Percentiles rank a stretch among this genome's conserved stretches.
phyloP scores from a whole-genome alignment of 805 yeast genomes.

The Candida methanosorbosa region DNA sequence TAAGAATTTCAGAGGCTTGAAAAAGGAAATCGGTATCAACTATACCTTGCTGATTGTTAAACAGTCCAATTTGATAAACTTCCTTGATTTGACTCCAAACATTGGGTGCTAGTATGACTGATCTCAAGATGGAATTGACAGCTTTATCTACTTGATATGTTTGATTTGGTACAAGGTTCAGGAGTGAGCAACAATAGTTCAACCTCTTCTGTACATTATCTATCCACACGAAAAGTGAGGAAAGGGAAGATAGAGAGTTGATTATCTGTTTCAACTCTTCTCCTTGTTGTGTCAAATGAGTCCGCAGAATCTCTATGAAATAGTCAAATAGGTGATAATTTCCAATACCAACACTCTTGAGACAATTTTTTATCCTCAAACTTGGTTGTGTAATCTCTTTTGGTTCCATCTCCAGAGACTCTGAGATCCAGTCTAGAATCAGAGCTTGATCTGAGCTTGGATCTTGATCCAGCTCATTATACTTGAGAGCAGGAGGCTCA shows the following conservation, averaged over 20 bases:
- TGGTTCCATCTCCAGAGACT: slow-evolving; percentile 2
- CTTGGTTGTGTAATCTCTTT: slow-evolving; percentile 10
- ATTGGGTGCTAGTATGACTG: slow-evolving; percentile 1
- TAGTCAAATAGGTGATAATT: slow-evolving; percentile 10
- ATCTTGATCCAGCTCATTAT: slow-evolving; percentile 6
- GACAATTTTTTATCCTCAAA: slow-evolving; percentile 12
- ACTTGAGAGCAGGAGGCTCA: neutral
- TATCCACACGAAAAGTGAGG: slow-evolving; percentile 11
- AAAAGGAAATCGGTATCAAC: no score
- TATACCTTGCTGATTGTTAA: no score
- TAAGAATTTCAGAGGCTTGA: no score
- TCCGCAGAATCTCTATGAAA: slow-evolving; percentile 8
- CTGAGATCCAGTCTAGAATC: slow-evolving; percentile 19
- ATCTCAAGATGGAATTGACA: slow-evolving; percentile 15
- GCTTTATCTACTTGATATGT: slow-evolving; percentile 11
- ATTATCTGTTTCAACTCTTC: slow-evolving; percentile 1
- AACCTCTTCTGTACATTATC: slow-evolving; percentile 5
- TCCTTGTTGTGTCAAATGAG: slow-evolving; percentile 9
- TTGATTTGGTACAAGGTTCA: slow-evolving; percentile 8
- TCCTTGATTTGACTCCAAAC: no score
- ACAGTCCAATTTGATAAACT: no score
- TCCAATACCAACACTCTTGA: slow-evolving; percentile 9
- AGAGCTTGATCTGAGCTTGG: slow-evolving; percentile 14
- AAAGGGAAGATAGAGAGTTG: neutral
- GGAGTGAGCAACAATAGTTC: slow-evolving; percentile 5